Evolutionary conservation across 139 green algal genomes (phyloP), one percentile per base, ranked within the genome.

Genomic region (Coelastrella sp.): DNA sequence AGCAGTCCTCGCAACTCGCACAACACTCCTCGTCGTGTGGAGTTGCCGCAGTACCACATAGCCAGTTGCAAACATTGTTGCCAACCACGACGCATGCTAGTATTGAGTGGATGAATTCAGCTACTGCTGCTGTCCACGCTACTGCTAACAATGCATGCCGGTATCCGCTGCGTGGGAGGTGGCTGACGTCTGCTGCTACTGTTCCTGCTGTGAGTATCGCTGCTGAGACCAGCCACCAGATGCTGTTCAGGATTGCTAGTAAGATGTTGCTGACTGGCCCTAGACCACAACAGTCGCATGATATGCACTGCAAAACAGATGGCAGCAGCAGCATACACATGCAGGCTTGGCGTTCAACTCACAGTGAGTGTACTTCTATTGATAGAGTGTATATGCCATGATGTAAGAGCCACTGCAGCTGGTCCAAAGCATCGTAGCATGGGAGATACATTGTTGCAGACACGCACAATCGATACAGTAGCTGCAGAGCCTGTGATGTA

Each of bases 1-100:
- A 88, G 68, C 66, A 79, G n/a, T n/a, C n/a, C n/a, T n/a, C n/a
- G n/a, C n/a, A n/a, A n/a, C n/a, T n/a, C n/a, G n/a, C n/a, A n/a
- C n/a, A n/a, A n/a, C n/a, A n/a, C 23, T 77, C 83, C 17, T 68
- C 66, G 14, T 73, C 19, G 7, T 88, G 60, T 7, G 57, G 66
- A 4, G 20, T 57, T 19, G 19, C 54, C 17, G 66, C 17, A 7
- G 80, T n/a, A 57, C 83, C 80, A 2, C 22, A 80, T 54, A 88
- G 7, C 16, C 59, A 71, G 83, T 88, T 88, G 83, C 83, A 88
- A 5, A 88, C n/a, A 54, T 88, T 88, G 83, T 88, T 88, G 66
- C 83, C 83, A 59, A 88, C 83, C n/a, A 75, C 83, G 17, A 88
- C 47, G 10, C 66, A 80, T 4, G 83, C 83, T 17, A 88, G 66